Percentiles rank a stretch among this genome's conserved stretches.
Evolutionary conservation across 108 stramenopile species (phyloP).

Genomic region (Fistulifera pelliculosa): DNA sequence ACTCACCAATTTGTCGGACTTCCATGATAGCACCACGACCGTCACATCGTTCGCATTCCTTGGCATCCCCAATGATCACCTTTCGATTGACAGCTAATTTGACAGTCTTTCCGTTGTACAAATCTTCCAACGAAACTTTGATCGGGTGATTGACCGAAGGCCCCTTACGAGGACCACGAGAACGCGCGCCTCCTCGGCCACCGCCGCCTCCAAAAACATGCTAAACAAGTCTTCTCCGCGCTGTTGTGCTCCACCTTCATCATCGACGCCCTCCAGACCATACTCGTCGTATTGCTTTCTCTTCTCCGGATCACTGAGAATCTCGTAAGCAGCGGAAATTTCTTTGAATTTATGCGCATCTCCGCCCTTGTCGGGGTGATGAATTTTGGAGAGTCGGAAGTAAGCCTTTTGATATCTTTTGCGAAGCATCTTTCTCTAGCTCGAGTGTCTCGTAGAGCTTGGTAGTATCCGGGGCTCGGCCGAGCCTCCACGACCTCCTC

Average conservation of each 20-base stretch:
- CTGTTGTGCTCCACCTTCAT: conserved; percentile 46
- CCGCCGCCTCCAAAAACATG: conserved; percentile 97
- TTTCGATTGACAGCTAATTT: conserved; percentile 84
- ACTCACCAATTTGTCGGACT: conserved; percentile 41
- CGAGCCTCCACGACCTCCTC: conserved; percentile 24
- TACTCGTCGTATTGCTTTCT: conserved; percentile 85
- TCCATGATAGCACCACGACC: conserved; percentile 87
- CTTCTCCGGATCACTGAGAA: conserved; percentile 82
- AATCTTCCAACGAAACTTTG: conserved; percentile 85
- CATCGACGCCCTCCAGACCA: conserved; percentile 84
- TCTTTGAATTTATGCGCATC: conserved; percentile 85
- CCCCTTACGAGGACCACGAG: conserved; percentile 82
- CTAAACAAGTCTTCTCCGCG: conserved; percentile 90
- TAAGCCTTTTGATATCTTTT: conserved; percentile 85
- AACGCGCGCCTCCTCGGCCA: conserved; percentile 44
- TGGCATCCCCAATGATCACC: conserved; percentile 71
- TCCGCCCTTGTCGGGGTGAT: conserved; percentile 80
- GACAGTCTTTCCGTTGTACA: conserved; percentile 96
- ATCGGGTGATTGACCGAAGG: conserved; percentile 89
- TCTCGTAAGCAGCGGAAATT: conserved; percentile 82
- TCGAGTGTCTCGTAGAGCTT: conserved; percentile 83
- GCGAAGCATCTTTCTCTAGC: conserved; percentile 55
- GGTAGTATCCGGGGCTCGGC: conserved; percentile 63
- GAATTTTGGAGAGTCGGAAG: conserved; percentile 45
- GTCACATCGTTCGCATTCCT: conserved; percentile 58